Evolutionary conservation across 176 grass and related monocot species (phyloP), one percentile per base, ranked within the genome.

Genomic region (Cenchrus purpureus): DNA sequence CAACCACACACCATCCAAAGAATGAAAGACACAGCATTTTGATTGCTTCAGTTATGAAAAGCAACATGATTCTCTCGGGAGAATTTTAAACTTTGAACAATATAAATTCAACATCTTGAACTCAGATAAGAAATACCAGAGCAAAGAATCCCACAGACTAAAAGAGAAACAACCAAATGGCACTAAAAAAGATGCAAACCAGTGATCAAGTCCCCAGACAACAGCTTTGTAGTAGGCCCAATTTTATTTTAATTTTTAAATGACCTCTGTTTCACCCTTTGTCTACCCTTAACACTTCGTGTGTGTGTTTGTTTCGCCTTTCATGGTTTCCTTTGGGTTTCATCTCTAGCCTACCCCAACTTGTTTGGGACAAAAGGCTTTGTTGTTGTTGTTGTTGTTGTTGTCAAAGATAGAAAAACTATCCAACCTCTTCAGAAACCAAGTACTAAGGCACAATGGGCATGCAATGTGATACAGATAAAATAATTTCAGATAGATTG

Each of bases 41-140:
- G 7, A 76, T 76, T 37, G 45, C 10, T 53, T 85, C 16, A 7
- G 74, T 81, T 53, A 63, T 51, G 55, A 45, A 69, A 69, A 81
- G 45, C 29, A 81, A 85, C 46, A 77, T 17, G 53, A 76, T 65
- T 63, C 9, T 82, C 64, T 71, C 17, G 51, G 6, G 29, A 69
- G 32, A 53, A 70, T 67, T 53, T 84, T 20, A 44, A 74, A 74
- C n/a, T 81, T 82, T n/a, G 31, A 71, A 64, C 12, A 64, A 89
- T 76, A 11, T 50, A 65, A 32, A 63, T 86, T 74, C 14, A 84
- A 68, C 29, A 80, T 57, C 42, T 74, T 64, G 22, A 67, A 52
- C 83, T 76, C n/a, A 74, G 54, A 82, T 74, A 59, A 58, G 40
- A 45, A 74, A 74, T 57, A 88, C 22, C 55, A 77, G 45, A 54